phyloP scores from a whole-genome alignment of 371 early-diverging fungal genomes.

The Gilbertella persicaria region DNA sequence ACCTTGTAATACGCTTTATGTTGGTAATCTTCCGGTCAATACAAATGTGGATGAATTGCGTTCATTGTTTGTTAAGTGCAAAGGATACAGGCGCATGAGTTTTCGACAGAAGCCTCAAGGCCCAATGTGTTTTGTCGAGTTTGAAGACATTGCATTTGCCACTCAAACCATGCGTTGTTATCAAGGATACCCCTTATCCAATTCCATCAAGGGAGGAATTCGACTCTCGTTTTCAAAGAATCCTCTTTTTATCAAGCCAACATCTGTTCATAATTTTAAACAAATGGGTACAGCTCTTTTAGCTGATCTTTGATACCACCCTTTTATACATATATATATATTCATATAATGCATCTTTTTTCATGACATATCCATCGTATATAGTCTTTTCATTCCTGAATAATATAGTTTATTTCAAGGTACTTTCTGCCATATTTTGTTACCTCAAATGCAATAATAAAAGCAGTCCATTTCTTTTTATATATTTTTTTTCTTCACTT shows the following conservation, averaged over 20 bases:
- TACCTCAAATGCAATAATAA: too few species aligned
- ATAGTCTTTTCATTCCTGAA: too few species aligned
- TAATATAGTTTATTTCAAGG: too few species aligned
- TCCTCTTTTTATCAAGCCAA: constrained; percentile 63
- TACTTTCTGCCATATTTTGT: too few species aligned
- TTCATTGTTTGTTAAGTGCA: constrained; percentile 68
- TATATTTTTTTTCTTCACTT: too few species aligned
- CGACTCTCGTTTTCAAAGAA: constrained; percentile 91
- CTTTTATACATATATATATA: too few species aligned
- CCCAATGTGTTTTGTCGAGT: constrained; percentile 92
- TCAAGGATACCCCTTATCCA: constrained; percentile 74
- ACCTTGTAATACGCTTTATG: constrained; percentile 92
- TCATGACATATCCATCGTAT: too few species aligned
- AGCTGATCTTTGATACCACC: too few species aligned
- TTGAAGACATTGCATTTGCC: constrained; percentile 83
- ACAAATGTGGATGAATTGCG: constrained; percentile 84
- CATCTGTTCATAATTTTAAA: constrained; percentile 37
- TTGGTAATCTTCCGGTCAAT: constrained; percentile 84
- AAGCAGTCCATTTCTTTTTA: too few species aligned
- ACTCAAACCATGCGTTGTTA: constrained; percentile 79
- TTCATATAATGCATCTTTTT: too few species aligned
- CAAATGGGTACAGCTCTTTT: constrained; percentile 29
- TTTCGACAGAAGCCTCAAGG: constrained; percentile 80
- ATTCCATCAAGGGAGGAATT: constrained; percentile 87
- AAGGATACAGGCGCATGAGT: constrained; percentile 84